phyloP scores from a whole-genome alignment of 2,329 filamentous ascomycete genomes.

The Alternaria tenuissima region DNA sequence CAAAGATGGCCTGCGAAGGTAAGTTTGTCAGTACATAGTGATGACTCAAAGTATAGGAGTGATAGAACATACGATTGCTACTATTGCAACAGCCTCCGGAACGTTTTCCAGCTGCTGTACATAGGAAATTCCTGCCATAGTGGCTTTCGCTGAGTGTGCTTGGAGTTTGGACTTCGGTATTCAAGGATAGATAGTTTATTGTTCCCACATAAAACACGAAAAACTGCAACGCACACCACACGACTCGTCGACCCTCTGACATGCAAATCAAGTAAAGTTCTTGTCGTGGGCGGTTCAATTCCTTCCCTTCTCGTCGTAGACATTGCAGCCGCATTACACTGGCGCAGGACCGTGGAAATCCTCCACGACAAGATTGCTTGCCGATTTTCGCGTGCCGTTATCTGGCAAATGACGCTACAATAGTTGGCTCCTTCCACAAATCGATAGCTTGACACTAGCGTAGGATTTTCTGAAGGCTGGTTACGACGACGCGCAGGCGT shows the following conservation, averaged over 20 bases:
- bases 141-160: neutral
- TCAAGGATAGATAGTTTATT: neutral
- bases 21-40: neutral
- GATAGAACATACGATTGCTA: neutral
- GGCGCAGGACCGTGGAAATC: neutral
- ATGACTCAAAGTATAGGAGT: neutral
- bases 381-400: neutral
- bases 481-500: conserved; percentile 6
- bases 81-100: neutral
- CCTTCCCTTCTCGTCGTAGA: neutral
- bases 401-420: neutral
- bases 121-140: neutral
- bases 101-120: neutral
- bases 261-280: neutral
- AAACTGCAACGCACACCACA: neutral
- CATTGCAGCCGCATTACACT: neutral
- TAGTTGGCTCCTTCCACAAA: neutral
- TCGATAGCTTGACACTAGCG: neutral
- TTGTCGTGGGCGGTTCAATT: neutral
- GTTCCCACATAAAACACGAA: neutral
- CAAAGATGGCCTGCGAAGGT: neutral
- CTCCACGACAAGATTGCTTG: neutral
- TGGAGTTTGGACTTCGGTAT: neutral
- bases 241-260: neutral
- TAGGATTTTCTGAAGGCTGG: neutral